A percentile compares a stretch with the other conserved stretches of the same genome.
These are phyloP conservation scores for Coniella vitis DNA, from an alignment of 2,329 filamentous ascomycete species.

Conservation along the genomic window DNA sequence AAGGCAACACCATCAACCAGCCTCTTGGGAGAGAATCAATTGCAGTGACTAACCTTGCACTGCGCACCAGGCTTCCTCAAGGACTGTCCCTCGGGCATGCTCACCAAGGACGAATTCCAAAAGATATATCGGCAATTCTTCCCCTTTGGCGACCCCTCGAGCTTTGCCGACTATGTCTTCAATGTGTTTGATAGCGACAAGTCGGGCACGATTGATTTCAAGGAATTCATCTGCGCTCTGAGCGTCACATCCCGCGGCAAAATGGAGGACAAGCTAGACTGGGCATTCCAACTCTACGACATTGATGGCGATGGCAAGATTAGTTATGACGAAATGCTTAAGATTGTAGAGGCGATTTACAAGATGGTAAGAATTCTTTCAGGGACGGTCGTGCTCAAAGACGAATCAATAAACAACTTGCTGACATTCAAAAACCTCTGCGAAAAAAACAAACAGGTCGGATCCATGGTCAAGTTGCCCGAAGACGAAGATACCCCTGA, in stretches of 20 bases:
- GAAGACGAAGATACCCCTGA: constrained; percentile 98
- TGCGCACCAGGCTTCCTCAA: constrained; percentile 77
- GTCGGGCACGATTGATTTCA: constrained; percentile 96
- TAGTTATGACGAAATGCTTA: constrained; percentile 97
- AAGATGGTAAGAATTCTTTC: constrained; percentile 95
- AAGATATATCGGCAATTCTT: constrained; percentile 99
- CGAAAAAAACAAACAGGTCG: constrained; percentile 54
- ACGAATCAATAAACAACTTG: no score
- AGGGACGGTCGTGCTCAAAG: no score
- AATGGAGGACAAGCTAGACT: constrained; percentile 99
- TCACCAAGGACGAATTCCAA: constrained; percentile 97
- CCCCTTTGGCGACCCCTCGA: constrained; percentile 93
- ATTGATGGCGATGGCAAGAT: constrained; percentile 99
- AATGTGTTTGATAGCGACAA: constrained; percentile 98
- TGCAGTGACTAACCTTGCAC: neutral
- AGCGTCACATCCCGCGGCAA: constrained; percentile 95
- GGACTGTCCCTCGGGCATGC: constrained; percentile 93
- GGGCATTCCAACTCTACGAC: constrained; percentile 98
- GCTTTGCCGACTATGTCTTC: constrained; percentile 98
- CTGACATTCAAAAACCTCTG: neutral
- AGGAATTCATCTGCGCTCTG: constrained; percentile 97
- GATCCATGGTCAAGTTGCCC: constrained; percentile 97
- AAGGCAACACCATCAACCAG: no score
- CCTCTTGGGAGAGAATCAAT: no score
- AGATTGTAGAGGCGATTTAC: constrained; percentile 98